Base-by-base conservation (phyloP, 768 basidiomycete genomes). In the Suillus discolor region DNA sequence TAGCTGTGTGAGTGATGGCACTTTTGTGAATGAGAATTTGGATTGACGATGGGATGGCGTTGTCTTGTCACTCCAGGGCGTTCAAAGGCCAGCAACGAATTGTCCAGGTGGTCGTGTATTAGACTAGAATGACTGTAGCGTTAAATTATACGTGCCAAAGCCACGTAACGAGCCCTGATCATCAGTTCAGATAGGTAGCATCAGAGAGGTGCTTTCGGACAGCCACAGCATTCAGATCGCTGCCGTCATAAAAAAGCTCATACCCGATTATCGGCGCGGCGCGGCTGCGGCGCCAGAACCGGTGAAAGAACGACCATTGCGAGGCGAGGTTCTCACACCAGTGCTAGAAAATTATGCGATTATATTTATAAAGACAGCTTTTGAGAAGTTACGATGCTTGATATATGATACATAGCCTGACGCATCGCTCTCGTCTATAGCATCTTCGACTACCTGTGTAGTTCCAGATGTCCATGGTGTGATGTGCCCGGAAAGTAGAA, bases 111-210 rank as follows among this genome's bases (percentile, higher is more conserved):
- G 6, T 5, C 4, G 9, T 20, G 11, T 31, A 54, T 54, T 34
- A 54, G 53, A 54, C 12, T 34, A 54, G 53, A 54, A 20, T 34
- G 5, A 54, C 31, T 34, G 18, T 31, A 5, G 16, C 8, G 11
- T 9, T 31, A 18, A 31, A 53, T 8, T 16, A 53, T 7, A 0
- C 49, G 7, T 23, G 23, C 25, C 23, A 49, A 49, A 49, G 23
- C 6, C 7, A 51, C 15, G 25, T 28, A 16, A 16, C 15, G 11
- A 36, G 34, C 82, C 84, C 70, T 84, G 85, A 4, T 86, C 83
- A 87, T 85, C 87, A 87, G 1, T 79, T 85, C 62, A 88, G 61
- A 13, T 83, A 83, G 18, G 80, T 78, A 4, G 74, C 79, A 67
- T 84, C 85, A 64, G 85, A 78, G 1, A 31, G 31, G 6, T 31